A percentile compares a stretch with the other conserved stretches of the same genome.
These are phyloP conservation scores for Aspergillus quadricinctus DNA, from an alignment of 2,329 filamentous ascomycete genomes.

Conservation along the genomic window DNA sequence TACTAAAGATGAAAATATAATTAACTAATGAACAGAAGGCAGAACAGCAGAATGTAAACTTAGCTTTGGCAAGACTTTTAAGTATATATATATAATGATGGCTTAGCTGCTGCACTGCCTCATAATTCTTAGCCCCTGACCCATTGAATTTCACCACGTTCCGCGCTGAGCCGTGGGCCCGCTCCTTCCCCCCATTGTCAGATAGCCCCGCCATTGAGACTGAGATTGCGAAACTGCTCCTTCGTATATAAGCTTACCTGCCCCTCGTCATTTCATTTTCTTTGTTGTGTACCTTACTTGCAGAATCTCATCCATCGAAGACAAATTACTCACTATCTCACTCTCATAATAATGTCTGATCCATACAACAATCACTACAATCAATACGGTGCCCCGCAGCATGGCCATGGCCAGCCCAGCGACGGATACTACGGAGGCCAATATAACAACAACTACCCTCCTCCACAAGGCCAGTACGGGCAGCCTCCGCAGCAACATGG, in stretches of 20 bases:
- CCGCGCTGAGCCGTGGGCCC: background rate
- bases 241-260: background rate
- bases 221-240: background rate
- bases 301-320: background rate
- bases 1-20: too few relatives aligned
- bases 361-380: conserved; percentile 18
- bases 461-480: conserved; percentile 17
- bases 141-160: background rate
- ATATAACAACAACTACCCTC: conserved; percentile 16
- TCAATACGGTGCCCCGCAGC: conserved; percentile 17
- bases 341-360: conserved; percentile 6
- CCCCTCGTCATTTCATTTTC: background rate
- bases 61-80: too few relatives aligned
- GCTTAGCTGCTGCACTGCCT: background rate
- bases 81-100: background rate
- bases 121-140: background rate
- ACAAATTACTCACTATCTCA: background rate
- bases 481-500: conserved; percentile 20
- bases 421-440: conserved; percentile 18
- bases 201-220: background rate
- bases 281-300: background rate
- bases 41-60: too few relatives aligned
- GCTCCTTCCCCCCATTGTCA: background rate
- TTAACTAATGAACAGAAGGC: too few relatives aligned
- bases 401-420: conserved; percentile 5